Conservation (phyloP, 495 filamentous ascomycete genomes). For the Copromyces sp. region DNA sequence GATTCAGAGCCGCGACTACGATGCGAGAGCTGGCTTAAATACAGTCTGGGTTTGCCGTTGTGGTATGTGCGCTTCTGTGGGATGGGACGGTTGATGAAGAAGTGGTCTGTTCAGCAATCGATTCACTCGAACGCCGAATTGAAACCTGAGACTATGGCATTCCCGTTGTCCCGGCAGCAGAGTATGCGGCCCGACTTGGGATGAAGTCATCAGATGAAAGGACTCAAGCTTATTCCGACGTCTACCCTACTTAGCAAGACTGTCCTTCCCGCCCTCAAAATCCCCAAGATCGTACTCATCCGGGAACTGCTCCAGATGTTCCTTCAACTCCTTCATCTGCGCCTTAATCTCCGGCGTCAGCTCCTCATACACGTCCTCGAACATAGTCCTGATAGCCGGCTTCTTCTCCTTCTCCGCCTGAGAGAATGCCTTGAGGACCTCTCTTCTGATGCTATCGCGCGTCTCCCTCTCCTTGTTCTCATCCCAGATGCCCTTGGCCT, state of each 20-base stretch:
- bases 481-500: conserved; percentile 70
- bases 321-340: conserved; percentile 71
- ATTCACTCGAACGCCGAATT: background rate
- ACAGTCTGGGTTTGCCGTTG: background rate
- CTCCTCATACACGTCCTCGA: conserved; percentile 80
- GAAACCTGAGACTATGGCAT: background rate
- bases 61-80: background rate
- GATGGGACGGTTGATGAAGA: background rate
- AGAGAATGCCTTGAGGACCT: conserved; percentile 73
- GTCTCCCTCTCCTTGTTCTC: conserved; percentile 71
- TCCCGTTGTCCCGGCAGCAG: background rate
- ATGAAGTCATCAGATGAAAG: background rate
- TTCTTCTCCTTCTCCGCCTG: conserved; percentile 87
- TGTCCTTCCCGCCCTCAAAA: conserved; percentile 67
- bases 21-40: background rate
- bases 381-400: conserved; percentile 65
- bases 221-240: background rate
- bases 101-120: background rate
- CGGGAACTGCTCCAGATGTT: conserved; percentile 75
- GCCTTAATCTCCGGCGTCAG: conserved; percentile 68
- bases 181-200: background rate
- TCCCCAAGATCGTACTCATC: conserved; percentile 80
- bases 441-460: conserved; percentile 54
- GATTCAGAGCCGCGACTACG: background rate
- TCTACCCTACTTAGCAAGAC: conserved; percentile 25